phyloP scores from a whole-genome alignment of 2,329 filamentous ascomycete genomes.

The Fusarium fracticaudum region DNA sequence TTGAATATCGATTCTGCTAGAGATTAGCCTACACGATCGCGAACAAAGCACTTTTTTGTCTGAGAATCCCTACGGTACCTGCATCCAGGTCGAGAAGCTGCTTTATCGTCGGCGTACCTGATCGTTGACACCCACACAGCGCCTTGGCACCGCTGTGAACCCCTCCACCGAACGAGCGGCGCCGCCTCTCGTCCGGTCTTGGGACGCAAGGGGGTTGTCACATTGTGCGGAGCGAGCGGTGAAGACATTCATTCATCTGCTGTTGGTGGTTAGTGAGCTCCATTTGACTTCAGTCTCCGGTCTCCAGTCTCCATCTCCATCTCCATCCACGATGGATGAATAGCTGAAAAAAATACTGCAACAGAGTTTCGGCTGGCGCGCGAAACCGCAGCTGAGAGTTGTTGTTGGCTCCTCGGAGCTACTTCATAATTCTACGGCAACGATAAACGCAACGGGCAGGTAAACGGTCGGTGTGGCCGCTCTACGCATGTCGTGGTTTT shows the following conservation, averaged over 20 bases:
- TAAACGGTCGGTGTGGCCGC: background rate
- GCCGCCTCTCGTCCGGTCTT: constrained; percentile 15
- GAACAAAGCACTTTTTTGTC: constrained; percentile 20
- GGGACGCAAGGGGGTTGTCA: constrained; percentile 31
- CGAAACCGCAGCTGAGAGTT: background rate
- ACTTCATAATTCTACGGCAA: background rate
- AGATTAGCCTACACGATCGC: constrained; percentile 1
- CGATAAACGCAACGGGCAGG: background rate
- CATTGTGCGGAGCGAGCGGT: constrained; percentile 24
- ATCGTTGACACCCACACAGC: constrained; percentile 19
- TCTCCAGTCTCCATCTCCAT: background rate
- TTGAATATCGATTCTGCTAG: constrained; percentile 16
- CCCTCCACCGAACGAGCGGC: constrained; percentile 18
- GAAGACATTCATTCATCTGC: constrained; percentile 17
- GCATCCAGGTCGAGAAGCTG: background rate
- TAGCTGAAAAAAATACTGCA: background rate
- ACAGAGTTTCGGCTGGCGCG: constrained; percentile 30
- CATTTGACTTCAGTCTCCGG: background rate
- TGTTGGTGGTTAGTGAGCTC: constrained; percentile 1
- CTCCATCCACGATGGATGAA: background rate
- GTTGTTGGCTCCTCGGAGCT: constrained; percentile 1
- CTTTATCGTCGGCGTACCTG: constrained; percentile 8
- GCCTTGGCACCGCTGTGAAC: background rate
- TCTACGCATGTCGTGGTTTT: background rate
- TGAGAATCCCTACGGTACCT: constrained; percentile 5